Base-by-base conservation (phyloP, 140 eudicot species). In the Erigeron philadelphicus region DNA sequence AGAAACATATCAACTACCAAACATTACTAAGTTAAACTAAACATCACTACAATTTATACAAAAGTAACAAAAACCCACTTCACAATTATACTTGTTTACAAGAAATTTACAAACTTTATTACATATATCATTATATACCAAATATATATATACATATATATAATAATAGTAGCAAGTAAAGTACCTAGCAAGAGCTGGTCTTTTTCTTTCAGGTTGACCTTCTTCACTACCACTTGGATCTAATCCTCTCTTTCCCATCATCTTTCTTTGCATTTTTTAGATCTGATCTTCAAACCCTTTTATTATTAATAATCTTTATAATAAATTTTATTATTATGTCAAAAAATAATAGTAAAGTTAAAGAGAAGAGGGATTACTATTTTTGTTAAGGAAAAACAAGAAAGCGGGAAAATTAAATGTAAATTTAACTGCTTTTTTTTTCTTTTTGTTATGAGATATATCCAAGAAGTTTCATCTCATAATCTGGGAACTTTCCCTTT, bases 101-200 rank as follows among this genome's bases (percentile, higher is more conserved):
- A 54, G 3, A 8, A 64, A 11, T 13, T 42, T 56, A 18, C 7
- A n/a, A 31, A 57, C 50, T 9, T 13, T 2, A 16, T 0, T 31
- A 31, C 44, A 16, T 21, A 21, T 21, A 21, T 21, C 25, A 0
- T 21, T 21, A 21, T 21, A 21, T 21, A 21, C n/a, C n/a, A 57
- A 25, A 9, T 0, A 58, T 18, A 25, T 11, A 55, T 45, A 11
- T 9, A 4, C 5, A 47, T 13, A 47, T 7, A 11, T 13, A 47
- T 47, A 0, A 21, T 21, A 9, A 56, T 17, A 53, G 71, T 23
- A 53, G 25, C 2, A 8, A 61, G 46, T 42, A 65, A 70, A 61
- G 57, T 63, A 88, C 98, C 98, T 93, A 10, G 98, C 96, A 70
- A 93, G 89, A 76, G 98, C 98, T 49, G 98, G 98, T 6, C 98